Percentiles rank a stretch among this genome's conserved stretches.
phyloP scores from a whole-genome alignment of 1,284 basidiomycete genomes.

The Boletus sp. region DNA sequence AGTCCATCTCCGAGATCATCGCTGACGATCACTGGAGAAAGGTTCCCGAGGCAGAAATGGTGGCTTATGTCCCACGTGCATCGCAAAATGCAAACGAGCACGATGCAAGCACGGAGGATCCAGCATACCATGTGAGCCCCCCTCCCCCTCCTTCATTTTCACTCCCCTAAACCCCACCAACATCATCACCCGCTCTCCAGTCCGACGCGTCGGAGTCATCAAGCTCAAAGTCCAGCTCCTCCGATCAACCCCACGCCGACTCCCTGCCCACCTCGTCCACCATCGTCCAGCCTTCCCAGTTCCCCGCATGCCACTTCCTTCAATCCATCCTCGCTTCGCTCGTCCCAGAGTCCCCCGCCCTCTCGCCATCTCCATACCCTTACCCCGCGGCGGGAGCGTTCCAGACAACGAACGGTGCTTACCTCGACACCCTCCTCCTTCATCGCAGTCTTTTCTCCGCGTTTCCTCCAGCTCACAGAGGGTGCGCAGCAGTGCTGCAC shows the following conservation, averaged over 20 bases:
- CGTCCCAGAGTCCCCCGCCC: constrained; percentile 34
- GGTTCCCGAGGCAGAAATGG: constrained; percentile 23
- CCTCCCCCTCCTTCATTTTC: background rate
- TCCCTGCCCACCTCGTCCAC: constrained; percentile 21
- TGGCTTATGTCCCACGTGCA: constrained; percentile 26
- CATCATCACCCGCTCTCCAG: constrained; percentile 29
- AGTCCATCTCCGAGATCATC: background rate
- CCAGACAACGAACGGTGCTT: constrained; percentile 64
- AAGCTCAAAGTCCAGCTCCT: constrained; percentile 40
- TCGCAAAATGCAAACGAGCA: constrained; percentile 31
- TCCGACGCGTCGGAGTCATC: constrained; percentile 45
- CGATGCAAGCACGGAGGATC: constrained; percentile 38
- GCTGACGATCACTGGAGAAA: constrained; percentile 33
- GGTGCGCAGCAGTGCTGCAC: constrained; percentile 58
- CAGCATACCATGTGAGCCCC: constrained; percentile 31
- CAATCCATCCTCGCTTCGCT: constrained; percentile 49
- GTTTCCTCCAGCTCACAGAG: constrained; percentile 54
- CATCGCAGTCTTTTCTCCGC: constrained; percentile 64
- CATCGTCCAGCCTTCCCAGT: constrained; percentile 8
- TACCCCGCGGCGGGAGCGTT: constrained; percentile 51
- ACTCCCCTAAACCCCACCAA: too few relatives aligned
- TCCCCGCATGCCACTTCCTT: constrained; percentile 52
- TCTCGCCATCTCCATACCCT: constrained; percentile 50
- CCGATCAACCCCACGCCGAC: constrained; percentile 31
- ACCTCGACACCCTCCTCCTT: constrained; percentile 69